Conservation (phyloP, 768 basidiomycete genomes). For the Pleurotus djamor region DNA sequence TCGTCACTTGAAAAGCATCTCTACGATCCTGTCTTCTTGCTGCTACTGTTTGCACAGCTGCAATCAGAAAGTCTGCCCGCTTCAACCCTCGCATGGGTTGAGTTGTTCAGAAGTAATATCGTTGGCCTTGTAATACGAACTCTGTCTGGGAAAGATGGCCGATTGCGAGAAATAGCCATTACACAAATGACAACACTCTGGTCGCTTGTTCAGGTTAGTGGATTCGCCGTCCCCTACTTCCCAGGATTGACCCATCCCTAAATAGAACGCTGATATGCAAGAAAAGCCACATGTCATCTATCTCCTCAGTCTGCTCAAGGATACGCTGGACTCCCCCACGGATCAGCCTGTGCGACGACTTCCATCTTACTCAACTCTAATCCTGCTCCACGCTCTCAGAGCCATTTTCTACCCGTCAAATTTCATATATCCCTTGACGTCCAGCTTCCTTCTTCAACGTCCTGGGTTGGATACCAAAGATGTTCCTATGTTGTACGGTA, state of each 20-base stretch:
- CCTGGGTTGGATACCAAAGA: conserved; percentile 77
- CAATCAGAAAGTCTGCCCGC: conserved; percentile 57
- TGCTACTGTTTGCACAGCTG: conserved; percentile 64
- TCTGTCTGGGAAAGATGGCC: conserved; percentile 63
- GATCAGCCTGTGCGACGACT: conserved; percentile 48
- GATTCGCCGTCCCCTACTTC: neutral
- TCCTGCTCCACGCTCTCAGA: conserved; percentile 79
- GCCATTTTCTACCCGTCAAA: conserved; percentile 85
- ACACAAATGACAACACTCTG: conserved; percentile 62
- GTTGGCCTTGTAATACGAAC: conserved; percentile 71
- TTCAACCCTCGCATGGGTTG: conserved; percentile 78
- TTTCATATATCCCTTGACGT: conserved; percentile 84
- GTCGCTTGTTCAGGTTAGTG: conserved; percentile 60
- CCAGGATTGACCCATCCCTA: neutral
- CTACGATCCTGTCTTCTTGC: conserved; percentile 82
- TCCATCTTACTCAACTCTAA: conserved; percentile 76
- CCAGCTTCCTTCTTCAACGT: conserved; percentile 88
- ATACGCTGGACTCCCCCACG: conserved; percentile 44
- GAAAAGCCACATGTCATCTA: conserved; percentile 75
- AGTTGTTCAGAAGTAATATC: conserved; percentile 79
- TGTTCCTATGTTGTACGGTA: conserved; percentile 87
- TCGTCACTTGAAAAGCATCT: conserved; percentile 30
- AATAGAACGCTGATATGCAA: conserved; percentile 63
- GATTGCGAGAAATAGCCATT: conserved; percentile 58
- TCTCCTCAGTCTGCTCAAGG: conserved; percentile 64